Conservation (phyloP, 192 early-diverging fungal species). For the Phlyctochytrium arcticum region DNA sequence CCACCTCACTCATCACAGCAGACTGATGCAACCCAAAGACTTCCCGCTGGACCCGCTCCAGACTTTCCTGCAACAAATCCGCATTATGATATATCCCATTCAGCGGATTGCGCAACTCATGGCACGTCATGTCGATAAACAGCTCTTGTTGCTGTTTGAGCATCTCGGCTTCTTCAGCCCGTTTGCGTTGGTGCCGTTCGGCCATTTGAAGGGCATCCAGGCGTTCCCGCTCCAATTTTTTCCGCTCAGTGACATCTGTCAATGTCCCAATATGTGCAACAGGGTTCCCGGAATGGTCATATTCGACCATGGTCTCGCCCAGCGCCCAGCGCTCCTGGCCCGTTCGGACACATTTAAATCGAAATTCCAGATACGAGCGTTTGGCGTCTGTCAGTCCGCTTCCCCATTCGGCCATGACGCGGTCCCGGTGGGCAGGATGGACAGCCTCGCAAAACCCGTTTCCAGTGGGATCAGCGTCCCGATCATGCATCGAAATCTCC, state of each 20-base stretch:
- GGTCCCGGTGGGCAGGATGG: conserved; percentile 13
- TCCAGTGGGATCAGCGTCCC: background rate
- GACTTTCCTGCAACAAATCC: conserved; percentile 18
- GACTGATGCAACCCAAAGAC: background rate
- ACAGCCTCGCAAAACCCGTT: background rate
- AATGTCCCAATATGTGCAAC: conserved; percentile 19
- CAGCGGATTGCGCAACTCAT: conserved; percentile 40
- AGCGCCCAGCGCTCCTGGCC: background rate
- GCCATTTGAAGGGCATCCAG: conserved; percentile 21
- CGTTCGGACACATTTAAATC: background rate
- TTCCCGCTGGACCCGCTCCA: conserved; percentile 14
- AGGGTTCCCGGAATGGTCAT: conserved; percentile 5
- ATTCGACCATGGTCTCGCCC: conserved; percentile 10
- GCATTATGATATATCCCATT: conserved; percentile 38
- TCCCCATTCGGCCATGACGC: background rate
- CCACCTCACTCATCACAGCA: background rate
- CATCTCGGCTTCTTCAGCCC: conserved; percentile 36
- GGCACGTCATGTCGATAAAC: conserved; percentile 43
- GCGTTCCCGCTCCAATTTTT: conserved; percentile 20
- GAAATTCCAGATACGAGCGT: background rate
- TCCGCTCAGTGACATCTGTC: conserved; percentile 29
- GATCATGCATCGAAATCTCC: conserved; percentile 20
- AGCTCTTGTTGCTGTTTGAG: conserved; percentile 29
- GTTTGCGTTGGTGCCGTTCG: conserved; percentile 26
- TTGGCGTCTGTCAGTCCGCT: background rate